phyloP scores from a whole-genome alignment of 805 yeast genomes.

The Metschnikowia kofuensis region DNA sequence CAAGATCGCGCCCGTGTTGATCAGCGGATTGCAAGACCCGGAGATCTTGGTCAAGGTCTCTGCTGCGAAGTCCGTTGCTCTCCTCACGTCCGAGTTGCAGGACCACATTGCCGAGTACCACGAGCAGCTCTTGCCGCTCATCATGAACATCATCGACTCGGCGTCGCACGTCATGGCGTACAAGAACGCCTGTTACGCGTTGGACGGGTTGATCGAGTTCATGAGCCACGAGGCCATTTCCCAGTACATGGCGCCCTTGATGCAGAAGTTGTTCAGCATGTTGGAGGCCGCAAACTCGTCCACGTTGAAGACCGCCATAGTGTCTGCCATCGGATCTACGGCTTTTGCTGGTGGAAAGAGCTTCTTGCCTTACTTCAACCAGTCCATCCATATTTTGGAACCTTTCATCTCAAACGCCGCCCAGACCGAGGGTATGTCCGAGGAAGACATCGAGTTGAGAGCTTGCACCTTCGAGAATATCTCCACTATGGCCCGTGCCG shows the following conservation, averaged over 20 bases:
- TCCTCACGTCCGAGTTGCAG: slow-evolving; percentile 79
- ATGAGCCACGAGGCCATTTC: slow-evolving; percentile 84
- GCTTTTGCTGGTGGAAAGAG: slow-evolving; percentile 92
- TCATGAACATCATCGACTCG: slow-evolving; percentile 81
- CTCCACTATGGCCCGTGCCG: slow-evolving; percentile 94
- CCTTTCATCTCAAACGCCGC: slow-evolving; percentile 73
- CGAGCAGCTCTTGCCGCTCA: slow-evolving; percentile 76
- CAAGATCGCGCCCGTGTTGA: slow-evolving; percentile 67
- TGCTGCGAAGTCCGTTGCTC: slow-evolving; percentile 77
- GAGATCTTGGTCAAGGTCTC: slow-evolving; percentile 78
- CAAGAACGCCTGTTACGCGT: slow-evolving; percentile 85
- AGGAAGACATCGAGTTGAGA: slow-evolving; percentile 86
- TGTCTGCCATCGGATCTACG: slow-evolving; percentile 94
- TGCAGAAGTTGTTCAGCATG: slow-evolving; percentile 85
- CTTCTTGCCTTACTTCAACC: slow-evolving; percentile 80
- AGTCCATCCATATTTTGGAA: slow-evolving; percentile 76
- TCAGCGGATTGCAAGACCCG: slow-evolving; percentile 73
- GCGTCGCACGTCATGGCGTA: slow-evolving; percentile 81
- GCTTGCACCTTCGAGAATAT: slow-evolving; percentile 91
- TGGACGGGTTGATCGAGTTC: slow-evolving; percentile 89
- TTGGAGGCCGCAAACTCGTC: slow-evolving; percentile 72
- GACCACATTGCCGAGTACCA: slow-evolving; percentile 83
- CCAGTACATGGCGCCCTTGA: slow-evolving; percentile 79
- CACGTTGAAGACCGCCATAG: slow-evolving; percentile 74
- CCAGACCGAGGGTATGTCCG: slow-evolving; percentile 71